Conservation (phyloP, 164 flowering plant genomes). For the Santalum album region DNA sequence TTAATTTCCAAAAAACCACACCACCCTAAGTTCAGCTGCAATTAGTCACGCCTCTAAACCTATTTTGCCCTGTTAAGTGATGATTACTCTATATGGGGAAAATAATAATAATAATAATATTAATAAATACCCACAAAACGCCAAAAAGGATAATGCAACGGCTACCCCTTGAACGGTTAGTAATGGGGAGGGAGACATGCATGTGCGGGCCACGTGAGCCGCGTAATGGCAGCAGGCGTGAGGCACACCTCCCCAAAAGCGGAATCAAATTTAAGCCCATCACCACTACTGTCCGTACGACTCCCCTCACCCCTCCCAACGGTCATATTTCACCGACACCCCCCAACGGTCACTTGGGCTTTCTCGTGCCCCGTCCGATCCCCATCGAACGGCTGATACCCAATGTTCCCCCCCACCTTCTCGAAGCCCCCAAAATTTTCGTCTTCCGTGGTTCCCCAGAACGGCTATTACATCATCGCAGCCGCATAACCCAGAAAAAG, state of each 20-base stretch:
- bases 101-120: neutral
- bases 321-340: constrained; percentile 49
- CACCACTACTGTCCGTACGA: constrained; percentile 22
- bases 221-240: constrained; percentile 3
- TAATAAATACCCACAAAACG: neutral
- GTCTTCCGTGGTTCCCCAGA: constrained; percentile 10
- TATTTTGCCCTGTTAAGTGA: no score
- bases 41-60: no score
- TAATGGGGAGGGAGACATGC: constrained; percentile 15
- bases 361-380: constrained; percentile 31
- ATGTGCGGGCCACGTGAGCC: constrained; percentile 27
- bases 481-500: constrained; percentile 13
- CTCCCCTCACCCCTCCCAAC: constrained; percentile 33
- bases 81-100: no score
- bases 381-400: constrained; percentile 32
- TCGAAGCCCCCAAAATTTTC: constrained; percentile 14
- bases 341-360: constrained; percentile 31
- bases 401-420: constrained; percentile 8
- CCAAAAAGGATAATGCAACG: constrained; percentile 2
- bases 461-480: constrained; percentile 16
- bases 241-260: neutral
- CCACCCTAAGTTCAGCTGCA: no score
- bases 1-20: no score
- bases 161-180: constrained; percentile 22
- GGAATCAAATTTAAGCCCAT: constrained; percentile 9